These are phyloP conservation scores for Microcyclospora tardicrescens DNA, from an alignment of 2,329 filamentous ascomycete species.

Conservation along the genomic window DNA sequence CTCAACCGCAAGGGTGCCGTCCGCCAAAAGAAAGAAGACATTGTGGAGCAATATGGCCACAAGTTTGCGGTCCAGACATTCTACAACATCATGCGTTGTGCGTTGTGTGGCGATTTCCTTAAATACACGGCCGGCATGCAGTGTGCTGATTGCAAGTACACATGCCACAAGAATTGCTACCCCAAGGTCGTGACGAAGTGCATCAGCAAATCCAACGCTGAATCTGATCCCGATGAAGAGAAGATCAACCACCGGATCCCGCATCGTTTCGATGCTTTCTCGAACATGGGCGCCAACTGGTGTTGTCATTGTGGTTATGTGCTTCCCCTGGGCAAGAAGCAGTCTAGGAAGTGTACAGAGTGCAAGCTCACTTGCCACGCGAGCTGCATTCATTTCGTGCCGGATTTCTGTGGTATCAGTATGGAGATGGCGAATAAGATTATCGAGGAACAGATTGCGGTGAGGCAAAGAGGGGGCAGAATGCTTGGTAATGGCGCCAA, in stretches of 20 bases:
- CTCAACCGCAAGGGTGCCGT: conserved; percentile 92
- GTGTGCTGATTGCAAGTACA: conserved; percentile 99
- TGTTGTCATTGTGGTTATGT: conserved; percentile 98
- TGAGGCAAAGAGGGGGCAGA: conserved; percentile 45
- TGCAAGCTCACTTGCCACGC: conserved; percentile 85
- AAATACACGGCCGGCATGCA: conserved; percentile 99
- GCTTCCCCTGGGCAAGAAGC: conserved; percentile 86
- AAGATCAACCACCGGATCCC: conserved; percentile 99
- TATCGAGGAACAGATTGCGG: conserved; percentile 49
- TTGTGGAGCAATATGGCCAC: conserved; percentile 98
- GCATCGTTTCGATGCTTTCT: conserved; percentile 91
- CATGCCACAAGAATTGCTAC: conserved; percentile 97
- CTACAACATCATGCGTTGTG: conserved; percentile 99
- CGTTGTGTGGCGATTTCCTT: conserved; percentile 92
- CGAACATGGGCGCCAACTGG: conserved; percentile 97
- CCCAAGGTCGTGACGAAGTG: conserved; percentile 95
- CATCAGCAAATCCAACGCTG: conserved; percentile 98
- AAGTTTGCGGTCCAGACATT: conserved; percentile 98
- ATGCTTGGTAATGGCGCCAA: conserved; percentile 31
- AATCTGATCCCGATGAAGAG: conserved; percentile 95
- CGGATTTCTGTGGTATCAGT: conserved; percentile 98
- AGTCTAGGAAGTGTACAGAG: conserved; percentile 88
- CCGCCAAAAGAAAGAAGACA: conserved; percentile 92
- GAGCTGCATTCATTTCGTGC: conserved; percentile 84
- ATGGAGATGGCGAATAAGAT: conserved; percentile 97